phyloP scores from a whole-genome alignment of 257 asterid genomes.

The Nicotiana obtusifolia region DNA sequence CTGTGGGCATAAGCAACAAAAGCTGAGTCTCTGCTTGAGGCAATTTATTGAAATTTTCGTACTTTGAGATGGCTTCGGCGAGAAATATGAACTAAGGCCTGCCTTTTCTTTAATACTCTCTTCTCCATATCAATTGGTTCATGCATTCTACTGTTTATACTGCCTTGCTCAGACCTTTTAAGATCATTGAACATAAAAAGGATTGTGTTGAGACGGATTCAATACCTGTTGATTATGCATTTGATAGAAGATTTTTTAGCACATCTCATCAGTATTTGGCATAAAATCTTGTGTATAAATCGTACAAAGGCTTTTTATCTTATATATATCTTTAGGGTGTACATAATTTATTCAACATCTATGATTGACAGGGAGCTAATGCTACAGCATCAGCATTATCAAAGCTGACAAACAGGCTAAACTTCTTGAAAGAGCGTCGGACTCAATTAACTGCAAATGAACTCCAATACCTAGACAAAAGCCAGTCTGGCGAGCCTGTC shows the following conservation, averaged over 20 bases:
- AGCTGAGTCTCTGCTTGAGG: neutral
- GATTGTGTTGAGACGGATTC: neutral
- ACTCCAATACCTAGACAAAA: conserved; percentile 55
- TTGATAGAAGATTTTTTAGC: neutral
- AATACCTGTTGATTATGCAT: neutral
- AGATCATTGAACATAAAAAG: neutral
- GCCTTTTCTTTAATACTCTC: neutral
- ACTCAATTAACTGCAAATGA: conserved; percentile 56
- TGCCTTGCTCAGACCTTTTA: neutral
- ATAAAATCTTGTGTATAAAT: neutral
- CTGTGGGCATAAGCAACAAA: neutral
- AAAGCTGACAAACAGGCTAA: conserved; percentile 82
- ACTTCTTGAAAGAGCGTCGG: conserved; percentile 88
- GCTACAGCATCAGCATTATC: conserved; percentile 71
- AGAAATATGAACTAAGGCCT: neutral
- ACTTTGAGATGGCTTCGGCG: neutral
- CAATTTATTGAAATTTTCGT: neutral
- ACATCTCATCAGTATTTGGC: neutral
- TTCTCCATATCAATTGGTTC: neutral
- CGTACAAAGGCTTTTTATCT: neutral
- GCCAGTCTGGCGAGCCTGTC: conserved; percentile 26
- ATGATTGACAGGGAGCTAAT: conserved; percentile 55
- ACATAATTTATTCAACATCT: neutral
- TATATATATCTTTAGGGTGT: neutral
- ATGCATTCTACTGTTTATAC: neutral